A percentile compares a stretch with the other conserved stretches of the same genome.
Conservation (phyloP, 2,329 filamentous ascomycete species). For the Pseudogymnoascus sp. region DNA sequence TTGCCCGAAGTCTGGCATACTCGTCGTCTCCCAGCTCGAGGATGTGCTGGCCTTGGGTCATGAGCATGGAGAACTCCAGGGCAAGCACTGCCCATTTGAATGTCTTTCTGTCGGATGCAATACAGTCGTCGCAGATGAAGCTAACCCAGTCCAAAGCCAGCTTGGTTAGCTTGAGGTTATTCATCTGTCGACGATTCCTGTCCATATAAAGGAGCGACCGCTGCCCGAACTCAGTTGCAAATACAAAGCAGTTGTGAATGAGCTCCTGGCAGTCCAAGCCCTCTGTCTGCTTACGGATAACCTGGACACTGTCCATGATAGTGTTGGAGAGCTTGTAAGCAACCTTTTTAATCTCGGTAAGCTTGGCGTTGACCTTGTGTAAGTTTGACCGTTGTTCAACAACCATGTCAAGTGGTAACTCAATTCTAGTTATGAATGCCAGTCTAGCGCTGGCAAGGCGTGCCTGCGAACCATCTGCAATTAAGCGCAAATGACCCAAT, state of each 20-base stretch:
- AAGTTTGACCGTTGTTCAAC: slow-evolving; percentile 91
- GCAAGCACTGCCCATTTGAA: slow-evolving; percentile 96
- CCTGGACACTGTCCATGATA: slow-evolving; percentile 97
- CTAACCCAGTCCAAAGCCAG: slow-evolving; percentile 93
- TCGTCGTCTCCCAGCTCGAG: slow-evolving; percentile 83
- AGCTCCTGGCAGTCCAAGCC: slow-evolving; percentile 87
- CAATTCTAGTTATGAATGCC: slow-evolving; percentile 68
- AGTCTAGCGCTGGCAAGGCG: slow-evolving; percentile 71
- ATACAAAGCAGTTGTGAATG: slow-evolving; percentile 95
- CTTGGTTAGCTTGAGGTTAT: slow-evolving; percentile 90
- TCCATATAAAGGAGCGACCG: slow-evolving; percentile 93
- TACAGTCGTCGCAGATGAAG: slow-evolving; percentile 95
- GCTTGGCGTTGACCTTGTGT: slow-evolving; percentile 78
- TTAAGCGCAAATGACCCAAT: slow-evolving; percentile 73
- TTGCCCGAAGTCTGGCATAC: slow-evolving; percentile 71
- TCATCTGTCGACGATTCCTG: slow-evolving; percentile 89
- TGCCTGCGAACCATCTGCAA: slow-evolving; percentile 77
- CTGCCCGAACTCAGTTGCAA: slow-evolving; percentile 97
- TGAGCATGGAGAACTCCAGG: slow-evolving; percentile 92
- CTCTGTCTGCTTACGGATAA: slow-evolving; percentile 75
- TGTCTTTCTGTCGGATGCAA: slow-evolving; percentile 86
- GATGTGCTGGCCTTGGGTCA: slow-evolving; percentile 90
- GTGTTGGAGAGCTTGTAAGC: slow-evolving; percentile 95
- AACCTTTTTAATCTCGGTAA: slow-evolving; percentile 91
- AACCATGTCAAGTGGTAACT: slow-evolving; percentile 77